phyloP scores from a whole-genome alignment of 495 filamentous ascomycete species.

The Tuber microsphaerosporum region DNA sequence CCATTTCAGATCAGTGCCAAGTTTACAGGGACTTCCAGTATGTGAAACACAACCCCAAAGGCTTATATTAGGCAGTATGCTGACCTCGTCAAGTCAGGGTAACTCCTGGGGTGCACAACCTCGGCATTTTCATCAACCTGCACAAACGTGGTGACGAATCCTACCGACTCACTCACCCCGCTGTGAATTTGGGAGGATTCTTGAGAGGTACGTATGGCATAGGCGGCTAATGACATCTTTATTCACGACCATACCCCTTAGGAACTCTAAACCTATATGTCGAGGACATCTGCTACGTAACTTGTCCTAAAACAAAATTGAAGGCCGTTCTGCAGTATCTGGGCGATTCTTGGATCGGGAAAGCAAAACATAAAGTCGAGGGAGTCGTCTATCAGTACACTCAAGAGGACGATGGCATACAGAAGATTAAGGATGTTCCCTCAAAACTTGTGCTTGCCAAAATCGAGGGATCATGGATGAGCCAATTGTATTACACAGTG shows the following conservation, averaged over 20 bases:
- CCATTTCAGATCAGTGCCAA: conserved; percentile 66
- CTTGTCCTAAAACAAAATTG: conserved; percentile 75
- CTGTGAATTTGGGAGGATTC: conserved; percentile 84
- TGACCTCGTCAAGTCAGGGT: conserved; percentile 56
- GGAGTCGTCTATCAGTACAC: conserved; percentile 87
- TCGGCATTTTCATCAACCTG: conserved; percentile 89
- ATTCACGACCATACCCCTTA: conserved; percentile 12
- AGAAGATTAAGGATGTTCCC: conserved; percentile 73
- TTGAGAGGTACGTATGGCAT: conserved; percentile 54
- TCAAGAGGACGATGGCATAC: conserved; percentile 65
- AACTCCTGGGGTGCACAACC: conserved; percentile 81
- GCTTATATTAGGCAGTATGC: background rate
- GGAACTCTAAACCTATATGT: conserved; percentile 70
- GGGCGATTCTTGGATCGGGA: conserved; percentile 91
- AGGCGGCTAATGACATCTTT: conserved; percentile 19
- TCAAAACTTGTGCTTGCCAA: conserved; percentile 75
- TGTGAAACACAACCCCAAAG: background rate
- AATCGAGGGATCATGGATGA: conserved; percentile 76
- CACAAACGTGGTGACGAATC: conserved; percentile 73
- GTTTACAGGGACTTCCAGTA: conserved; percentile 82
- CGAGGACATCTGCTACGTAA: conserved; percentile 76
- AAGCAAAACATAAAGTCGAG: conserved; percentile 81
- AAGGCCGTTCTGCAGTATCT: conserved; percentile 87
- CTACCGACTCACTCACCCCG: conserved; percentile 90
- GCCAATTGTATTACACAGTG: conserved; percentile 60